Percentiles rank a stretch among this genome's conserved stretches.
Evolutionary conservation across 331 rosid species (phyloP).

Genomic region (Dryas integrifolia): DNA sequence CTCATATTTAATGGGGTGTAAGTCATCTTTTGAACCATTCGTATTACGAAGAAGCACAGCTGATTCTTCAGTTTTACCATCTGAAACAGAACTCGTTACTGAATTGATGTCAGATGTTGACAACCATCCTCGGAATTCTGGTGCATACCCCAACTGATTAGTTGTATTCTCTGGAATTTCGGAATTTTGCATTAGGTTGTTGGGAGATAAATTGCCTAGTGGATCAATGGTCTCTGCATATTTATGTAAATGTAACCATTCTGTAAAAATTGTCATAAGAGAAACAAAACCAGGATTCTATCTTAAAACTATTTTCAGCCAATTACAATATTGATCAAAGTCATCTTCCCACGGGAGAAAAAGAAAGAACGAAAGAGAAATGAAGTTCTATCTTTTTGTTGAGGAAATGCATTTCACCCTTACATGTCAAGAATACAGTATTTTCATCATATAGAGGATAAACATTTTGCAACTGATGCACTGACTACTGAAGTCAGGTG

Average conservation of each 20-base stretch:
- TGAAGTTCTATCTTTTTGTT: too few species aligned
- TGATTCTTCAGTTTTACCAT: conserved; percentile 33
- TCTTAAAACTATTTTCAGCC: background rate
- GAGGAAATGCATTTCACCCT: background rate
- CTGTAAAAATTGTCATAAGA: conserved; percentile 2
- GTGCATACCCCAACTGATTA: conserved; percentile 24
- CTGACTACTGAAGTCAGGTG: background rate
- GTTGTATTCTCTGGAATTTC: conserved; percentile 20
- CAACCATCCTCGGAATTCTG: conserved; percentile 26
- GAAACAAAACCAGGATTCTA: conserved; percentile 6
- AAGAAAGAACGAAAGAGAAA: background rate
- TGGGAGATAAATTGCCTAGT: conserved; percentile 29
- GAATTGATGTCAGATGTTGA: conserved; percentile 27
- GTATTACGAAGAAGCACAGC: conserved; percentile 22
- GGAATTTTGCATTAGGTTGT: conserved; percentile 30
- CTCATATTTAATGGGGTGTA: conserved; percentile 34
- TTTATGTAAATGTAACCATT: conserved; percentile 19
- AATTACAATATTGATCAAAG: background rate
- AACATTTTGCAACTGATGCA: background rate
- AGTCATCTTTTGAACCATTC: conserved; percentile 33
- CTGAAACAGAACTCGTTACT: conserved; percentile 28
- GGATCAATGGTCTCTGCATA: conserved; percentile 37
- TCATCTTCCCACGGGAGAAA: background rate
- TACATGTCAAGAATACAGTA: background rate
- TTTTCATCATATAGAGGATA: background rate